Percentiles rank a stretch among this genome's conserved stretches.
These are phyloP conservation scores for Gossypium laxum DNA, from an alignment of 441 rosid genomes.

Conservation along the genomic window DNA sequence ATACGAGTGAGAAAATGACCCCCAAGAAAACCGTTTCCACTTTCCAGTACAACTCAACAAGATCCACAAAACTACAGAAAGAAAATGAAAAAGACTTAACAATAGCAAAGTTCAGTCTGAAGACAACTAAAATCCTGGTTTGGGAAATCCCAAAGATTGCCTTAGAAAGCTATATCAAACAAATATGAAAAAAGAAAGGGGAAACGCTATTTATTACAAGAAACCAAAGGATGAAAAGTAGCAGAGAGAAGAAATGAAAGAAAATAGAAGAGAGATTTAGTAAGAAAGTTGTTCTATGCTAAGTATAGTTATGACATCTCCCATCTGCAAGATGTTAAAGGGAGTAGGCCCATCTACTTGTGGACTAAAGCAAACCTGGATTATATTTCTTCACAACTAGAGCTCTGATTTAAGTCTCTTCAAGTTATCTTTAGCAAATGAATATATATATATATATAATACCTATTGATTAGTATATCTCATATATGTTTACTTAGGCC, in stretches of 20 bases:
- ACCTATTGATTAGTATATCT: background rate
- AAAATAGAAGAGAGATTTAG: conserved; percentile 1
- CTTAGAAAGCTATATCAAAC: conserved; percentile 13
- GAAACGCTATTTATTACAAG: background rate
- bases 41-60: background rate
- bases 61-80: conserved; percentile 17
- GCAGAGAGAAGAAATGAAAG: background rate
- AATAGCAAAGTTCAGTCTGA: conserved; percentile 9
- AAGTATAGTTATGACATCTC: conserved; percentile 16
- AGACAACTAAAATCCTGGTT: conserved; percentile 6
- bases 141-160: background rate
- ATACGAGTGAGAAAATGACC: conserved; percentile 2
- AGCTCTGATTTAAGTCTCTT: background rate
- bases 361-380: background rate
- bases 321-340: conserved; percentile 11
- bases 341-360: conserved; percentile 25
- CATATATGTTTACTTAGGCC: background rate
- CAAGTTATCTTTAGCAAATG: background rate
- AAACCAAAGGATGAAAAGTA: background rate
- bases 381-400: background rate
- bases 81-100: conserved; percentile 22
- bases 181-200: conserved; percentile 11
- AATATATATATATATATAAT: background rate
- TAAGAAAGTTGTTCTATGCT: background rate
- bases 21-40: background rate